Evolutionary conservation across 2,329 filamentous ascomycete genomes (phyloP).

Genomic region (Monilinia vaccinii-corymbosi): DNA sequence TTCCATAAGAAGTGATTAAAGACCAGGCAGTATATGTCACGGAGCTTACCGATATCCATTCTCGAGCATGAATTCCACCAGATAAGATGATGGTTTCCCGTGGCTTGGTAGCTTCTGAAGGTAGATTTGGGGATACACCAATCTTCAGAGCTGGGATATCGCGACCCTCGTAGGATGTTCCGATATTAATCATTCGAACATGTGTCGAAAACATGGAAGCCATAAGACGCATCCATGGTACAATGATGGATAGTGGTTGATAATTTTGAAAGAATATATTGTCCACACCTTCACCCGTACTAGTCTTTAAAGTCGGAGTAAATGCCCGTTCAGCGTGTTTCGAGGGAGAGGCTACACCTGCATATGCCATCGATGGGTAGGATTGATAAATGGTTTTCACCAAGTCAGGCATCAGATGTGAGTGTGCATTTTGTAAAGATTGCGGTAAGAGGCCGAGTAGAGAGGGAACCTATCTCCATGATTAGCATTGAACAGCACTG

Average conservation of each 20-base stretch:
- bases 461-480: constrained; percentile 45
- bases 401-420: constrained; percentile 70
- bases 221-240: constrained; percentile 86
- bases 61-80: constrained; percentile 83
- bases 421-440: constrained; percentile 63
- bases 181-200: constrained; percentile 64
- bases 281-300: constrained; percentile 34
- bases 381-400: constrained; percentile 68
- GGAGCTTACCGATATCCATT: constrained; percentile 92
- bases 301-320: constrained; percentile 24
- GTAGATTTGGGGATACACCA: constrained; percentile 47
- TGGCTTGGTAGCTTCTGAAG: constrained; percentile 35
- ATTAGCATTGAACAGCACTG: constrained; percentile 11
- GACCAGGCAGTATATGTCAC: constrained; percentile 87
- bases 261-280: constrained; percentile 91
- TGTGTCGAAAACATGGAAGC: constrained; percentile 83
- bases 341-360: constrained; percentile 17
- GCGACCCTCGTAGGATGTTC: constrained; percentile 79
- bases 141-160: constrained; percentile 77
- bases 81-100: constrained; percentile 74
- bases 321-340: constrained; percentile 24
- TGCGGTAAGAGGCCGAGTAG: constrained; percentile 69
- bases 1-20: constrained; percentile 74
- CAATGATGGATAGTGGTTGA: constrained; percentile 67
- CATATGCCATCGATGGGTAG: constrained; percentile 40